These are phyloP conservation scores for Candida nemodendra DNA, from an alignment of 805 yeast genomes.

Conservation along the genomic window DNA sequence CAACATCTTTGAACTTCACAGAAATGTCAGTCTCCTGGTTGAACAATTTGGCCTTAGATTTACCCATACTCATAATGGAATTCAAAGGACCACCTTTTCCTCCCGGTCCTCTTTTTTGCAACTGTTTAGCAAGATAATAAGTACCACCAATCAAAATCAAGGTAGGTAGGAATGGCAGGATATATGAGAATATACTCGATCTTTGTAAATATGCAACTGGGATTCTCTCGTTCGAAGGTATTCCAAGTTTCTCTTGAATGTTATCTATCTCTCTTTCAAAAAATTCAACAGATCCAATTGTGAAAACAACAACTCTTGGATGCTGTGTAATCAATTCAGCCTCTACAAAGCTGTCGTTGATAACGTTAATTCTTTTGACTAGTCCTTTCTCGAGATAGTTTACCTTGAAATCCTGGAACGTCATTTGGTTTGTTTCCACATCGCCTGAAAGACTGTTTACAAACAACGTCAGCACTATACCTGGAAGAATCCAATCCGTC, in stretches of 20 bases:
- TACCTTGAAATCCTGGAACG: slow-evolving; percentile 89
- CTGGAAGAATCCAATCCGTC: slow-evolving; percentile 29
- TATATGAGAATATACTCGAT: slow-evolving; percentile 60
- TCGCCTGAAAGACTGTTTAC: slow-evolving; percentile 16
- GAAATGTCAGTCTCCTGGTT: slow-evolving; percentile 90
- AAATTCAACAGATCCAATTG: slow-evolving; percentile 84
- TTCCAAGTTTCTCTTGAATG: slow-evolving; percentile 68
- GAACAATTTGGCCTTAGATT: slow-evolving; percentile 86
- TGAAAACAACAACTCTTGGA: slow-evolving; percentile 47
- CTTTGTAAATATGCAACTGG: slow-evolving; percentile 81
- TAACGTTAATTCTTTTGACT: slow-evolving; percentile 71
- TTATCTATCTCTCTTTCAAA: slow-evolving; percentile 78
- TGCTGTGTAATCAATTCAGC: slow-evolving; percentile 46
- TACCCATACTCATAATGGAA: slow-evolving; percentile 81
- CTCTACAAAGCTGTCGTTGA: slow-evolving; percentile 73
- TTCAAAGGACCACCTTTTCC: slow-evolving; percentile 68
- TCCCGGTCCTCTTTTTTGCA: slow-evolving; percentile 41
- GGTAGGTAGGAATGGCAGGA: slow-evolving; percentile 85
- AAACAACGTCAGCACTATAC: slow-evolving; percentile 24
- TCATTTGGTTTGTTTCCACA: slow-evolving; percentile 43
- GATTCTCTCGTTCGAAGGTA: slow-evolving; percentile 61
- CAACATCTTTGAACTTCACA: slow-evolving; percentile 89
- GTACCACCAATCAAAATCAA: slow-evolving; percentile 84
- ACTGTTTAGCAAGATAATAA: slow-evolving; percentile 52
- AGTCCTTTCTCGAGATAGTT: slow-evolving; percentile 72